Evolutionary conservation across 306 rosid species (phyloP).

Genomic region (Quercus dentata): DNA sequence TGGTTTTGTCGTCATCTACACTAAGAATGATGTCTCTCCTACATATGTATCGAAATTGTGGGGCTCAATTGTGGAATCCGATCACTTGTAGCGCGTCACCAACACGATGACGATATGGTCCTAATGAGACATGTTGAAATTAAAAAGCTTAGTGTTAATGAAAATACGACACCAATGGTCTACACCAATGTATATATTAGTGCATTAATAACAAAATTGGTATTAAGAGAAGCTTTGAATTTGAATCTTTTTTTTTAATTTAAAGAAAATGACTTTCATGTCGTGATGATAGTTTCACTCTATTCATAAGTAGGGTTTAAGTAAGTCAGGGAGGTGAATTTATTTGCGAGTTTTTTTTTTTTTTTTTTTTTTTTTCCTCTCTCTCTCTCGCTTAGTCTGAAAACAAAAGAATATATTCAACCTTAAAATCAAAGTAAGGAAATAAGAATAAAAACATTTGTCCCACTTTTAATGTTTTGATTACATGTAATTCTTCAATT

Average conservation of each 20-base stretch:
- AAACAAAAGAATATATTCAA: no score
- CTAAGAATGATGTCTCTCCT: slow-evolving; percentile 73
- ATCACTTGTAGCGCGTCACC: slow-evolving; percentile 84
- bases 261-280: no score
- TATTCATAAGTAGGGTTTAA: no score
- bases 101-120: slow-evolving; percentile 64
- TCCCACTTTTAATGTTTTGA: no score
- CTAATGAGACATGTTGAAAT: slow-evolving; percentile 13
- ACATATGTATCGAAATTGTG: slow-evolving; percentile 83
- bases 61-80: slow-evolving; percentile 71
- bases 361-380: no score
- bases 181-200: not conserved
- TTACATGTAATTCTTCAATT: no score
- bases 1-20: slow-evolving; percentile 79
- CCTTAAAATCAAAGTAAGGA: no score
- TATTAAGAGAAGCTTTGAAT: not conserved
- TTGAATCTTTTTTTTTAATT: not conserved
- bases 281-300: no score
- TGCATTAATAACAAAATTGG: not conserved
- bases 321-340: no score
- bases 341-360: no score
- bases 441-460: no score
- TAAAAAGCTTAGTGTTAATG: not conserved
- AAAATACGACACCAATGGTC: not conserved
- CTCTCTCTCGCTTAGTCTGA: no score